Evolutionary conservation across 257 asterid species (phyloP), one percentile per base, ranked within the genome.

Genomic region (Capsicum chinense): DNA sequence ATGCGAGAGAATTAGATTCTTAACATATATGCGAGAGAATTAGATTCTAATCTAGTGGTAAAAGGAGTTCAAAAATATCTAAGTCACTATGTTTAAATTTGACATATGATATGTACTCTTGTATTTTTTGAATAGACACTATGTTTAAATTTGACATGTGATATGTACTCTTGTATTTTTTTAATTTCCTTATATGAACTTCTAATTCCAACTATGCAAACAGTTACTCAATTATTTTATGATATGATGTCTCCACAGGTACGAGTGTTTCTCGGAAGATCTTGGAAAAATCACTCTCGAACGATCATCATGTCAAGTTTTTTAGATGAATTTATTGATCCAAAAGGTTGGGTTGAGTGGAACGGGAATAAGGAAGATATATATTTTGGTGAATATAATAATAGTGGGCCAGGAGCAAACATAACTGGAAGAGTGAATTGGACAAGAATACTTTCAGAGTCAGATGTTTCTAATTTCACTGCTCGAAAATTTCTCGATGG

Each of bases 341-440:
- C 83, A 6, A 56, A 52, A 58, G 86, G 86, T 7, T 84, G 86
- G 86, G 10, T 10, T 48, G 48, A 57, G 35, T 71, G 83, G 86
- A 5, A 56, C 44, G 76, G 62, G 2, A 64, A 48, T 10, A 26
- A 2, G 10, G 39, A 56, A 33, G 81, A 76, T 76, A 35, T 62
- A 52, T 84, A 84, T 48, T 44, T 44, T 76, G 83, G 16, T 10
- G 86, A 76, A 56, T 84, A 84, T n/a, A 48, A 60, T 9, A 84
- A 84, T n/a, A 62, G 13, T 9, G 83, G 86, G 1, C 56, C 63
- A 57, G 86, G 86, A 56, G 83, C 76, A 4, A 26, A 54, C 9
- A 19, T 44, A 16, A 6, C 2, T 9, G 17, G 10, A 21, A 74
- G 86, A 74, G 86, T 74, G 10, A 76, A 76, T 0, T 74, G 83